Percentiles rank a stretch among this genome's conserved stretches.
phyloP scores from a whole-genome alignment of 2,329 filamentous ascomycete species.

The Didymosphaeria variabile region DNA sequence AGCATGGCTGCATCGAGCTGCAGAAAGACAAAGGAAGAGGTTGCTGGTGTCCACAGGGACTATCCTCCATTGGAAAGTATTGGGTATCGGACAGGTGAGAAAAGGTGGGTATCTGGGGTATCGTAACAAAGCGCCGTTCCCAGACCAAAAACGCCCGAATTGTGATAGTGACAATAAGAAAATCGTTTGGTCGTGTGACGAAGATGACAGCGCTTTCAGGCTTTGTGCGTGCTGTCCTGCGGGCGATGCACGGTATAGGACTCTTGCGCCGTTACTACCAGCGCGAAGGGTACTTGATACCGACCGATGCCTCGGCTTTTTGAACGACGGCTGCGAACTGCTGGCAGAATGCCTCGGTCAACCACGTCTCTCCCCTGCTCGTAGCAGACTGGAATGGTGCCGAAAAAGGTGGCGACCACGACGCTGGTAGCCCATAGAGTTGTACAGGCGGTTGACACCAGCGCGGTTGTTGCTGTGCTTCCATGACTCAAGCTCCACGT shows the following conservation, averaged over 20 bases:
- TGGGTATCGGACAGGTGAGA: neutral
- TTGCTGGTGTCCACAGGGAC: neutral
- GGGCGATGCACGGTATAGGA: neutral
- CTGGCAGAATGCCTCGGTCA: slow-evolving; percentile 7
- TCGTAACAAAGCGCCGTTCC: slow-evolving; percentile 5
- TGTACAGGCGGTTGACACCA: slow-evolving; percentile 7
- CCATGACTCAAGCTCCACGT: neutral
- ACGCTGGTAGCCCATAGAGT: slow-evolving; percentile 1
- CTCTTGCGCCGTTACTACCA: neutral
- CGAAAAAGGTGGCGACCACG: slow-evolving; percentile 13
- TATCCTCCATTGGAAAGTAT: neutral
- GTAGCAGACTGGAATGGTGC: slow-evolving; percentile 8
- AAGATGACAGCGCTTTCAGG: neutral
- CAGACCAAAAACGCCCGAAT: slow-evolving; percentile 1
- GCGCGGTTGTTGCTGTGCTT: neutral
- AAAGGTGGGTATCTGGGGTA: slow-evolving; percentile 11
- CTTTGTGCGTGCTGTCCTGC: neutral
- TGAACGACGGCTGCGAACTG: slow-evolving; percentile 7
- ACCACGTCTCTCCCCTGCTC: neutral
- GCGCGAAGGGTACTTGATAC: neutral
- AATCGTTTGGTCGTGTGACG: neutral
- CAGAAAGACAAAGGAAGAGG: neutral
- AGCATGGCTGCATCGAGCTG: too few species aligned
- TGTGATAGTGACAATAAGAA: neutral
- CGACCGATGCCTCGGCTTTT: neutral